Evolutionary conservation across 106 monocot genomes (phyloP), one percentile per base, ranked within the genome.

Genomic region (Platanthera guangdongensis): DNA sequence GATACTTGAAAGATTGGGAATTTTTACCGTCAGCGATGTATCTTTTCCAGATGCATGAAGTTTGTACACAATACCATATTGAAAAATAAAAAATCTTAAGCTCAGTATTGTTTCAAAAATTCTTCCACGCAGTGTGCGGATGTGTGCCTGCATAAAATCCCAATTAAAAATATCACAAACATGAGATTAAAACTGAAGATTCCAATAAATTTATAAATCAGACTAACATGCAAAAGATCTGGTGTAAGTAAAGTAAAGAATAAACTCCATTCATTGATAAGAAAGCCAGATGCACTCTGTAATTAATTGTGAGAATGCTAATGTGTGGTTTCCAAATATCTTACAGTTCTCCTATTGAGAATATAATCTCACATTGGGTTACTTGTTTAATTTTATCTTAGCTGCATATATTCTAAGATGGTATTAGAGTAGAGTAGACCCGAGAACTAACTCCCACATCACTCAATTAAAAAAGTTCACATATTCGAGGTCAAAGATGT

Each of bases 31-130:
- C 46, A 95, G 76, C 30, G 95, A 89, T 77, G 86, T 91, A 64
- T 83, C 73, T 51, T 68, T 19, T 80, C 85, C 86, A 74, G 80
- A 81, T 8, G 69, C 52, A 73, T 92, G 76, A 83, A 95, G 74
- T 64, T 92, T 87, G 82, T 95, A 95, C 4, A 95, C 95, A 59
- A 95, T 81, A 28, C 95, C 95, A 83, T 89, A 95, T 53, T 95
- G 95, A 59, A 95, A 95, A 46, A 95, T 83, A 50, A 95, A 95
- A 69, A 95, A 95, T 54, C 95, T 87, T 62, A 92, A 76, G 77
- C 92, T 95, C 76, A 92, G 21, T 77, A 95, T 83, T 11, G 89
- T 88, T 76, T 95, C 95, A 25, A 95, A 77, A 73, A 95, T 89
- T 75, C 95, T 92, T 25, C 95, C 95, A 55, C 95, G 85, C 18